Evolutionary conservation across 345 rosid genomes (phyloP).

Genomic region (Gynandropsis gynandra): DNA sequence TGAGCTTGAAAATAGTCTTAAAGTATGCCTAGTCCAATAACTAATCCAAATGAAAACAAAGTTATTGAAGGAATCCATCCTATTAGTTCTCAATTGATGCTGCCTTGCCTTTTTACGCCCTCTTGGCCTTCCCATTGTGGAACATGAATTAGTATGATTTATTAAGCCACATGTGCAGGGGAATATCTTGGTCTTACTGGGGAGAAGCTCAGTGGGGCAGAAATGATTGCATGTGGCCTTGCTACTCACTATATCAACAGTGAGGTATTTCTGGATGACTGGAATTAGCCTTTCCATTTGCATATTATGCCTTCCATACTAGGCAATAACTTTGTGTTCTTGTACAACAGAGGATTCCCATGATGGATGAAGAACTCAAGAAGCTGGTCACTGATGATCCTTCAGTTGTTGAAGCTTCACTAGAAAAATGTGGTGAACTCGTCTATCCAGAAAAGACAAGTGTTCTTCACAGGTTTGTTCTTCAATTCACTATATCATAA

Average conservation of each 20-base stretch:
- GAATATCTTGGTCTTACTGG: constrained; percentile 86
- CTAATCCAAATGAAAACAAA: too few species aligned
- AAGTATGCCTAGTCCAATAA: too few species aligned
- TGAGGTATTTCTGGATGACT: constrained; percentile 36
- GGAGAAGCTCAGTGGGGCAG: constrained; percentile 74
- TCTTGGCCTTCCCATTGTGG: too few species aligned
- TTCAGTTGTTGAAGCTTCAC: constrained; percentile 60
- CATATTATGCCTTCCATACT: constrained; percentile 9
- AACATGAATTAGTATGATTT: too few species aligned
- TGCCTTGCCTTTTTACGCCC: not conserved
- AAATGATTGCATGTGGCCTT: constrained; percentile 83
- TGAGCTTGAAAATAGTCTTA: too few species aligned
- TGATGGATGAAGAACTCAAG: constrained; percentile 61
- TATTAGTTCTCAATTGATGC: not conserved
- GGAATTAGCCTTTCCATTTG: constrained; percentile 4
- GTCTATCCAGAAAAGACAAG: constrained; percentile 58
- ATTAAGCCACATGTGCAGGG: constrained; percentile 42
- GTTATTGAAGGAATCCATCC: too few species aligned
- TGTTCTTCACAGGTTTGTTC: constrained; percentile 62
- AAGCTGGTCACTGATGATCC: constrained; percentile 77
- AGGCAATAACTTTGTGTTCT: constrained; percentile 10
- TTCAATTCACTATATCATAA: too few species aligned
- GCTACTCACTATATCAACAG: constrained; percentile 70
- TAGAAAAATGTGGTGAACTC: constrained; percentile 58
- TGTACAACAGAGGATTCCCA: constrained; percentile 45